Evolutionary conservation across 495 filamentous ascomycete genomes (phyloP).

Genomic region (Durotheca rogersii): DNA sequence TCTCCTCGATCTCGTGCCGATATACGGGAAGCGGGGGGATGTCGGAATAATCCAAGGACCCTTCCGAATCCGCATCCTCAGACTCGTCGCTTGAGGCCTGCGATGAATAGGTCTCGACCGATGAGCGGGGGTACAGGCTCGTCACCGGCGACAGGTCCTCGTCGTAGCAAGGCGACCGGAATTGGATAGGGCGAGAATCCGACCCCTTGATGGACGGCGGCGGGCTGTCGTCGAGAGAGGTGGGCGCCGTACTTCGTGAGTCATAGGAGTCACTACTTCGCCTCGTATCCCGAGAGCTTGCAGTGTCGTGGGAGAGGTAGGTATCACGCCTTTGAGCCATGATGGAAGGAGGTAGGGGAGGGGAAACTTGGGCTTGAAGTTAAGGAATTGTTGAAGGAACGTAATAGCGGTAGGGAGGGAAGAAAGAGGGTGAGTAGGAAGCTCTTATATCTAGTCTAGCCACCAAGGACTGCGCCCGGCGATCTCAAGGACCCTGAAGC

Average conservation of each 20-base stretch:
- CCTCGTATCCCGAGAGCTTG: slow-evolving; percentile 59
- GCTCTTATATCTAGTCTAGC: slow-evolving; percentile 29
- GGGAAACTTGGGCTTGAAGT: slow-evolving; percentile 20
- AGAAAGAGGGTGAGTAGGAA: slow-evolving; percentile 6
- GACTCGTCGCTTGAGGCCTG: slow-evolving; percentile 63
- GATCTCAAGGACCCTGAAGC: slow-evolving; percentile 30
- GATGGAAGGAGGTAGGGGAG: slow-evolving; percentile 20
- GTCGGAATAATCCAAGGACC: slow-evolving; percentile 43
- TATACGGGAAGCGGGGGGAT: slow-evolving; percentile 60
- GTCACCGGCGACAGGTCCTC: slow-evolving; percentile 50
- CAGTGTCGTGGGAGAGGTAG: slow-evolving; percentile 41
- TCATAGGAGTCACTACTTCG: slow-evolving; percentile 63
- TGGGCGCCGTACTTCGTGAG: slow-evolving; percentile 69
- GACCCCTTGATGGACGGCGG: slow-evolving; percentile 51
- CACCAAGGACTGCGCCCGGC: slow-evolving; percentile 15
- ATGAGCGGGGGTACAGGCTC: slow-evolving; percentile 59
- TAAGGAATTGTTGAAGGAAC: slow-evolving; percentile 19
- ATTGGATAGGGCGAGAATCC: slow-evolving; percentile 37
- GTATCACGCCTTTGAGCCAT: slow-evolving; percentile 35
- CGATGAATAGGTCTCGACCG: slow-evolving; percentile 79
- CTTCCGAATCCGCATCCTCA: slow-evolving; percentile 58
- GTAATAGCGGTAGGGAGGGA: slow-evolving; percentile 1
- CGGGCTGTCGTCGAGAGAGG: slow-evolving; percentile 59
- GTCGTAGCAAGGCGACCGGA: slow-evolving; percentile 42
- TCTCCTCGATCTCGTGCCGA: slow-evolving; percentile 57